Percentiles rank a stretch among this genome's conserved stretches.
Evolutionary conservation across 257 asterid genomes (phyloP).

Genomic region (Nicotiana noctiflora): DNA sequence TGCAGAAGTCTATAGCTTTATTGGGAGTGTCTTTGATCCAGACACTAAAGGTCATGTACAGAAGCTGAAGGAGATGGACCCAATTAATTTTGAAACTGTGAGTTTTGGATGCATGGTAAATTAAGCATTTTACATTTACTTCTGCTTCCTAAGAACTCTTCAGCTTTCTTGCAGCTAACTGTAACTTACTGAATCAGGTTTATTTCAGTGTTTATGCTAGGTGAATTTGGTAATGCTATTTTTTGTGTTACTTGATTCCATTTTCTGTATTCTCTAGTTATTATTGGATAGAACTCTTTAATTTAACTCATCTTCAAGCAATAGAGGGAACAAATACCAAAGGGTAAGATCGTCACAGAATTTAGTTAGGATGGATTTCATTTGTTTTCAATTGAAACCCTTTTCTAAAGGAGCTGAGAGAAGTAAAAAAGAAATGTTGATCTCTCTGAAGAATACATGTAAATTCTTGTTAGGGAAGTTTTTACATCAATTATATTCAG

Average conservation of each 20-base stretch:
- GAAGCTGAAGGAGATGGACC: slow-evolving; percentile 98
- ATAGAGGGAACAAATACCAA: background rate
- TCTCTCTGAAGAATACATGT: background rate
- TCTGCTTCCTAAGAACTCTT: background rate
- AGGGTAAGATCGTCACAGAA: background rate
- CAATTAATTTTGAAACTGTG: slow-evolving; percentile 88
- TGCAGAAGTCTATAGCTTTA: slow-evolving; percentile 89
- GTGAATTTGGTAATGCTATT: background rate
- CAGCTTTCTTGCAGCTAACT: background rate
- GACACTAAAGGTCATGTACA: slow-evolving; percentile 60
- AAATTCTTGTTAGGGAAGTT: background rate
- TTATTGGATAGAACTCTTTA: background rate
- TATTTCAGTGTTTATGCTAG: background rate
- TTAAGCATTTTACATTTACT: background rate
- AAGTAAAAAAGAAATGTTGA: background rate
- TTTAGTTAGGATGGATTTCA: background rate
- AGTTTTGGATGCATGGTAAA: slow-evolving; percentile 17
- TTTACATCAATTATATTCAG: background rate
- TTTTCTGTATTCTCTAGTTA: background rate
- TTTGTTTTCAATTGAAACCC: background rate
- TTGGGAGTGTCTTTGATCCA: slow-evolving; percentile 94
- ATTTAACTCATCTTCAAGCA: background rate
- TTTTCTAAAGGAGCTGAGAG: background rate
- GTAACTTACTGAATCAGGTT: background rate
- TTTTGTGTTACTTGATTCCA: background rate